A percentile compares a stretch with the other conserved stretches of the same genome.
Evolutionary conservation across 345 rosid genomes (phyloP).

Genomic region (Draba incana): DNA sequence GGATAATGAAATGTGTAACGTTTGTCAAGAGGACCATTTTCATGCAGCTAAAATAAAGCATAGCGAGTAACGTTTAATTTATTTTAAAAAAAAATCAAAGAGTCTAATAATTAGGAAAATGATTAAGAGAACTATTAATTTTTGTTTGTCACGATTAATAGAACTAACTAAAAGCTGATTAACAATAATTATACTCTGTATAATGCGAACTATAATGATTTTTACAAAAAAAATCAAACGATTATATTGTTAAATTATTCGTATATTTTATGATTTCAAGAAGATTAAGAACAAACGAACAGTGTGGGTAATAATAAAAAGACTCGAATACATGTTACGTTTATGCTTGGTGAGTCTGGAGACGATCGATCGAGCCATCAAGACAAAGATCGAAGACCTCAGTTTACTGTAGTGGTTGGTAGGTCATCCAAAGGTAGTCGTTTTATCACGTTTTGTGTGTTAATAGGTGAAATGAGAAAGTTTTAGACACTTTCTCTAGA

Average conservation of each 20-base stretch:
- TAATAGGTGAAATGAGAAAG: not conserved
- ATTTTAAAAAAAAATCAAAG: too few species aligned
- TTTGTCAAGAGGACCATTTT: not conserved
- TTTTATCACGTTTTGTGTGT: not conserved
- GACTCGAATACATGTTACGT: not conserved
- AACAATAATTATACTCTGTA: not conserved
- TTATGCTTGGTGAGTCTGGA: not conserved
- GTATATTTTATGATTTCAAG: not conserved
- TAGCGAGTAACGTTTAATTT: too few species aligned
- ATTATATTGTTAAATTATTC: not conserved
- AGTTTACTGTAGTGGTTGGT: not conserved
- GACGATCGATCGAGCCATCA: not conserved
- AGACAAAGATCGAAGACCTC: not conserved
- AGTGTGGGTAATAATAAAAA: not conserved
- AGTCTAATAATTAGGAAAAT: too few species aligned
- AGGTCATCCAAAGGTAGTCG: not conserved
- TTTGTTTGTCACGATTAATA: too few species aligned
- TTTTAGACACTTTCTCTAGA: not conserved
- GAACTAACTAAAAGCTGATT: too few species aligned
- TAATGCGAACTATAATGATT: not conserved
- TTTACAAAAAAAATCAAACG: too few species aligned
- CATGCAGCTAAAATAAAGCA: not conserved
- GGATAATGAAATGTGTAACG: not conserved
- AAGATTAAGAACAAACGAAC: not conserved
- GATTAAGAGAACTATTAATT: too few species aligned